Base-by-base conservation (phyloP, 192 early-diverging fungal genomes). In the Tieghemiomyces parasiticus region DNA sequence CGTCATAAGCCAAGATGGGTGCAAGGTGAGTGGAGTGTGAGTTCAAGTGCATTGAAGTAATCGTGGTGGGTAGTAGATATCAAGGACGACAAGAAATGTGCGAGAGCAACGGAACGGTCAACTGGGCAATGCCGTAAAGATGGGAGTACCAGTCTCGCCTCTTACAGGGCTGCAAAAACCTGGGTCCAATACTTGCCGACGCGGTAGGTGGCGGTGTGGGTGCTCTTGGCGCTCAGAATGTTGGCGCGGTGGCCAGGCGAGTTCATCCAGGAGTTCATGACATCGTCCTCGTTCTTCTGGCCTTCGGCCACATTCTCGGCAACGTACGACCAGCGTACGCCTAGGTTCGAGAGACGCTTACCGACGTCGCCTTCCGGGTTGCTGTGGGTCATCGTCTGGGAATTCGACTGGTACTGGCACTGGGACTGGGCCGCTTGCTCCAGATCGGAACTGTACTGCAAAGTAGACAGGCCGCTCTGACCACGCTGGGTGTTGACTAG, bases 251-350 rank as follows among this genome's bases (percentile, higher is more conserved):
- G 77, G 20, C 66, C 70, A 0, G 26, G 19, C 20, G 74, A 76
- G 51, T 65, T 53, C 72, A 79, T 74, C 77, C 77, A 79, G 10
- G 67, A 70, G 4, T 35, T 42, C 25, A 65, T 61, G 46, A 67
- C 59, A 2, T 26, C 29, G 2, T 51, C 35, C 34, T 69, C 63
- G 52, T 32, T 45, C 20, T 24, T 19, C 35, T 59, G 67, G 54
- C 65, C 60, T 26, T 48, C 52, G 55, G 61, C 65, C 28, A 75
- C 38, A 60, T 75, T 75, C 61, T 75, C 73, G 29, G 63, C 69
- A 3, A 70, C 73, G 4, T 67, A 67, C 38, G 54, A 42, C 42
- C 51, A 75, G 10, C 29, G 35, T 16, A 64, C 63, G 33, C 47
- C 35, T 16, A 61, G 49, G 3, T 47, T 10, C 1, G 35, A 32